Evolutionary conservation across 495 filamentous ascomycete genomes (phyloP).

Genomic region (Penicillium robsamsonii): DNA sequence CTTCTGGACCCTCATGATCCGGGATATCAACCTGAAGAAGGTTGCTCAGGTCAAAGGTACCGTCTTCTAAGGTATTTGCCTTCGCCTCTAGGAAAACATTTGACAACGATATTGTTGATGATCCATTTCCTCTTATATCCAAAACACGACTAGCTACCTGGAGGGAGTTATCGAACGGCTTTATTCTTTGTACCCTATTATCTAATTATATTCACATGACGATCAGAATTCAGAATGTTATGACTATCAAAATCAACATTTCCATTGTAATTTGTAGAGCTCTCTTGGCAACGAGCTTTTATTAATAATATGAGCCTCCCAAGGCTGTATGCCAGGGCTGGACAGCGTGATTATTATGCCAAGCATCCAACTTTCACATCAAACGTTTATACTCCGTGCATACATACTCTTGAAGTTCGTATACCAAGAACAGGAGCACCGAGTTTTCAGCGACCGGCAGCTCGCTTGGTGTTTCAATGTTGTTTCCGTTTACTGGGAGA

Average conservation of each 20-base stretch:
- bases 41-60: constrained; percentile 21
- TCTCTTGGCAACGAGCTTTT: neutral
- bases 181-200: neutral
- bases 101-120: neutral
- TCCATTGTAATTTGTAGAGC: neutral
- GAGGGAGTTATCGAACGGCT: neutral
- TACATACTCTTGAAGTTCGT: neutral
- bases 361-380: neutral
- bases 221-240: constrained; percentile 8
- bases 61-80: constrained; percentile 14
- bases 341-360: neutral
- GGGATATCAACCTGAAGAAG: constrained; percentile 21
- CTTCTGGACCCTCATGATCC: constrained; percentile 31
- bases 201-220: constrained; percentile 6
- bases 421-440: neutral
- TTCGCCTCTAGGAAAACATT: neutral
- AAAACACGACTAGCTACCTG: neutral
- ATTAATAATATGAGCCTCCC: neutral
- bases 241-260: neutral
- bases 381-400: neutral
- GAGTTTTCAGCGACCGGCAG: constrained; percentile 2
- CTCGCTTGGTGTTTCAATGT: neutral
- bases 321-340: neutral
- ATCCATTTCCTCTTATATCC: neutral
- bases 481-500: neutral